These are phyloP conservation scores for Omphalea diandra DNA, from an alignment of 441 rosid species.

Conservation along the genomic window DNA sequence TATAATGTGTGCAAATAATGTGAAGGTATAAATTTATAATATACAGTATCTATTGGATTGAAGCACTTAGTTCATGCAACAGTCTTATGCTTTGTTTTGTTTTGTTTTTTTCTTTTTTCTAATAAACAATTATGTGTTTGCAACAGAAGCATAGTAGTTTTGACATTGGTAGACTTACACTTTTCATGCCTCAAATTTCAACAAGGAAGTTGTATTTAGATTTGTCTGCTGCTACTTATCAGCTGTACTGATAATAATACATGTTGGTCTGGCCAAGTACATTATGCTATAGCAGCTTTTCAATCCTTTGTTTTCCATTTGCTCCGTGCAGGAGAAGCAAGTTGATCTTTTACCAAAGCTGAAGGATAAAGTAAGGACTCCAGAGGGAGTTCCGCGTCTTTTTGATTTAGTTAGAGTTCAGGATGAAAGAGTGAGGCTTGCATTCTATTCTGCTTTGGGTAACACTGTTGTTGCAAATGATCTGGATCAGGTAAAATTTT, in stretches of 20 bases:
- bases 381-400: constrained; percentile 90
- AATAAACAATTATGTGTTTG: neutral
- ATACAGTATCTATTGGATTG: neutral
- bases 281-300: neutral
- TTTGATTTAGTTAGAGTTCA: constrained; percentile 83
- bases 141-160: neutral
- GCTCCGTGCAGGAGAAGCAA: constrained; percentile 76
- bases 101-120: neutral
- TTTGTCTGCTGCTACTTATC: neutral
- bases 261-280: neutral
- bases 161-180: neutral
- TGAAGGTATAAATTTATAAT: neutral
- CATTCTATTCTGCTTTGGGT: constrained; percentile 82
- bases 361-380: constrained; percentile 66
- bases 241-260: neutral
- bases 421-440: constrained; percentile 92
- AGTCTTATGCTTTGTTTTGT: neutral
- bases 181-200: neutral
- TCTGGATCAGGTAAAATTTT: constrained; percentile 78
- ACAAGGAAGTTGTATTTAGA: neutral
- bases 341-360: constrained; percentile 51
- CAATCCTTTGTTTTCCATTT: neutral
- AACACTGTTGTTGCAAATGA: constrained; percentile 84
- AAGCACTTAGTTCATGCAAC: neutral
- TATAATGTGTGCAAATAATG: too few relatives aligned